These are phyloP conservation scores for Fusarium sp. DNA, from an alignment of 2,329 filamentous ascomycete species.

Conservation along the genomic window DNA sequence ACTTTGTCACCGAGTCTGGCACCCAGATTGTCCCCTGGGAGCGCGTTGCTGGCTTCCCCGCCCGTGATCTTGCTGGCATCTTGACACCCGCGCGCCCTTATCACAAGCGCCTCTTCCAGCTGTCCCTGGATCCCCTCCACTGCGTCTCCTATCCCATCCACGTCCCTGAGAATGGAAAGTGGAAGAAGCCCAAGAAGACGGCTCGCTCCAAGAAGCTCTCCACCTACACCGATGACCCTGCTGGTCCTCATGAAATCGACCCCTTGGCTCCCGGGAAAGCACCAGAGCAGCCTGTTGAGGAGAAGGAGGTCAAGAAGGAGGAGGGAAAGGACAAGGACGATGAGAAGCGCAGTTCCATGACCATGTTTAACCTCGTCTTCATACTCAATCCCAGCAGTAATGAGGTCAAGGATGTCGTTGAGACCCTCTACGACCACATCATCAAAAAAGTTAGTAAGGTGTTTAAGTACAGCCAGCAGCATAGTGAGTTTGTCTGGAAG, in stretches of 20 bases:
- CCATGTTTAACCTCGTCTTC: conserved; percentile 98
- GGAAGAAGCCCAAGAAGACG: conserved; percentile 75
- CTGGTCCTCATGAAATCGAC: conserved; percentile 46
- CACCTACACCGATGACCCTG: conserved; percentile 49
- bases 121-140: conserved; percentile 82
- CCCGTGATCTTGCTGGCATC: conserved; percentile 83
- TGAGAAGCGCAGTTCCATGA: conserved; percentile 79
- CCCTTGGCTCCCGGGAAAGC: conserved; percentile 38
- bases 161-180: conserved; percentile 80
- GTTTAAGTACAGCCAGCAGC: conserved; percentile 91
- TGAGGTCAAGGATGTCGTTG: conserved; percentile 79
- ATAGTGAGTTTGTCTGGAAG: conserved; percentile 89
- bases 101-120: conserved; percentile 85
- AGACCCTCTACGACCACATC: conserved; percentile 85
- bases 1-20: conserved; percentile 66
- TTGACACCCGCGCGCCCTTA: conserved; percentile 80
- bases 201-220: conserved; percentile 53
- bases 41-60: conserved; percentile 77
- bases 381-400: conserved; percentile 84
- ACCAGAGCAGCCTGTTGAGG: conserved; percentile 43
- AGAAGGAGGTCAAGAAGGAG: conserved; percentile 44
- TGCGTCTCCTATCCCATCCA: conserved; percentile 89
- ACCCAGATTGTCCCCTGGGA: conserved; percentile 76
- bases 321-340: conserved; percentile 57
- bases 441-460: conserved; percentile 93